Conservation (phyloP, 345 rosid species). For the Brassica cretica region DNA sequence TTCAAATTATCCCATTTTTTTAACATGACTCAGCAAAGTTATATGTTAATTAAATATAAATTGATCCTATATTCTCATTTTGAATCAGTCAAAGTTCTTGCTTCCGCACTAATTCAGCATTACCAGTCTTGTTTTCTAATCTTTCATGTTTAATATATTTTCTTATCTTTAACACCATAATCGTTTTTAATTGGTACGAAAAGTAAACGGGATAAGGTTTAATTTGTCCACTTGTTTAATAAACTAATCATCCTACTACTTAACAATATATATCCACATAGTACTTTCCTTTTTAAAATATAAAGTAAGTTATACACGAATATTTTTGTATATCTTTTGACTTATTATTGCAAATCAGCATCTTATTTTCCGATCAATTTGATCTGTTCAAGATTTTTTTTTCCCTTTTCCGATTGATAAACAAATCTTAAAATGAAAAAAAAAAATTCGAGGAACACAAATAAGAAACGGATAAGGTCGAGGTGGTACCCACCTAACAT, state of each 20-base stretch:
- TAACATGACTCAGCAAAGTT: not conserved
- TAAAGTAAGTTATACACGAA: slow-evolving; percentile 24
- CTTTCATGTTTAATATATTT: slow-evolving; percentile 9
- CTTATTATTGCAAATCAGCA: slow-evolving; percentile 21
- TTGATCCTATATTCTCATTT: not conserved
- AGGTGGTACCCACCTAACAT: slow-evolving; percentile 35
- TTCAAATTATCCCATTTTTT: not conserved
- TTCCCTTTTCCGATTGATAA: not conserved
- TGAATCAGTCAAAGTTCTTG: slow-evolving; percentile 20
- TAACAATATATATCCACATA: not conserved
- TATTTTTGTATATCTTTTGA: slow-evolving; percentile 34
- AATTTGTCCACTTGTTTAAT: slow-evolving; percentile 27
- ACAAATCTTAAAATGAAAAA: not conserved
- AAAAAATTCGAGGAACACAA: slow-evolving; percentile 4
- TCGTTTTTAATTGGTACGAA: slow-evolving; percentile 29
- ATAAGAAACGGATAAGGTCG: slow-evolving; percentile 33
- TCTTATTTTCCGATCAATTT: slow-evolving; percentile 21
- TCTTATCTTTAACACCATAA: slow-evolving; percentile 14
- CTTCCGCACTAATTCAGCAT: slow-evolving; percentile 38
- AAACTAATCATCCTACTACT: slow-evolving; percentile 22
- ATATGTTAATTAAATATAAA: not conserved
- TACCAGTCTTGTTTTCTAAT: slow-evolving; percentile 21
- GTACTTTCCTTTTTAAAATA: slow-evolving; percentile 18
- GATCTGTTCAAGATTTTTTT: slow-evolving; percentile 10
- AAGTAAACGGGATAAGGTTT: slow-evolving; percentile 39